These are phyloP conservation scores for Pseudocercospora pini-densiflorae DNA, from an alignment of 2,329 filamentous ascomycete genomes.

Conservation along the genomic window DNA sequence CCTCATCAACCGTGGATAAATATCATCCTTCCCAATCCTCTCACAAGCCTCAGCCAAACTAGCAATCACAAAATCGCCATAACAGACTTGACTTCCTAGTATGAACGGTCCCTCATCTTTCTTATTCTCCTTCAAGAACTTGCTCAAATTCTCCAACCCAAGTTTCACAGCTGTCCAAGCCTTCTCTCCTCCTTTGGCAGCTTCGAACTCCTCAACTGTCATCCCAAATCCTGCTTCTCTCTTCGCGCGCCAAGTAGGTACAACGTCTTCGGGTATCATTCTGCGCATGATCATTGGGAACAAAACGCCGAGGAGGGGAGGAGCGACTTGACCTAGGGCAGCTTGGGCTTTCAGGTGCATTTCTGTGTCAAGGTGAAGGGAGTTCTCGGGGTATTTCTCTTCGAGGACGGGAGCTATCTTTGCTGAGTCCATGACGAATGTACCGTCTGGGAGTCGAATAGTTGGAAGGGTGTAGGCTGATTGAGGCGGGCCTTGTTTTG, in stretches of 20 bases:
- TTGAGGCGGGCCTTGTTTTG: background rate
- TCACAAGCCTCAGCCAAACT: conserved; percentile 27
- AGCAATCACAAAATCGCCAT: conserved; percentile 34
- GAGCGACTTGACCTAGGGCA: conserved; percentile 19
- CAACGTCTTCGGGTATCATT: conserved; percentile 36
- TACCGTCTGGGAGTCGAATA: conserved; percentile 24
- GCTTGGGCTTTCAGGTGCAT: conserved; percentile 20
- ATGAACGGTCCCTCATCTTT: conserved; percentile 33
- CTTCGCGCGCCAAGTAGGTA: conserved; percentile 19
- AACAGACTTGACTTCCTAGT: conserved; percentile 30
- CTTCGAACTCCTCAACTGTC: conserved; percentile 33
- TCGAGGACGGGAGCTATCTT: conserved; percentile 30
- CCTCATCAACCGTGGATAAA: conserved; percentile 21
- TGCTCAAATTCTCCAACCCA: conserved; percentile 21
- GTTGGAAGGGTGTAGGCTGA: conserved; percentile 27
- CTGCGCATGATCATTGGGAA: conserved; percentile 26
- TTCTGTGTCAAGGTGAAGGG: conserved; percentile 25
- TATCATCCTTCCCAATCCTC: conserved; percentile 25
- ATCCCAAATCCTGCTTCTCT: conserved; percentile 27
- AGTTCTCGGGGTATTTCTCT: conserved; percentile 23
- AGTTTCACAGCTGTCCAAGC: conserved; percentile 31
- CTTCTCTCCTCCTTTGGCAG: conserved; percentile 33
- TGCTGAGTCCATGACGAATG: conserved; percentile 30
- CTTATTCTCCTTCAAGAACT: conserved; percentile 28
- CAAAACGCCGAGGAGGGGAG: conserved; percentile 31